Base-by-base conservation (phyloP, 75 land plant species). In the Selaginella tamariscina region DNA sequence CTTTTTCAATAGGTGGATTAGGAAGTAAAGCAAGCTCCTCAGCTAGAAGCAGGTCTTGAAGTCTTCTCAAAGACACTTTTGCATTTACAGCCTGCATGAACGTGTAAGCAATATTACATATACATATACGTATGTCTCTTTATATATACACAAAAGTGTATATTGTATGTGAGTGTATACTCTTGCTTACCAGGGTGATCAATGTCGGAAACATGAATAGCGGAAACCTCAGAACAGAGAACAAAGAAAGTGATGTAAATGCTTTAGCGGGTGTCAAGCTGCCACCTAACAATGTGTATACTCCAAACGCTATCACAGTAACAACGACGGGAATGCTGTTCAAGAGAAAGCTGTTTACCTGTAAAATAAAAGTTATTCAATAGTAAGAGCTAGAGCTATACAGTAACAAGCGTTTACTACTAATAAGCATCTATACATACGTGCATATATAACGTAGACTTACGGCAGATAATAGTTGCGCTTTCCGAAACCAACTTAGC, bases 171-270 rank as follows among this genome's bases (percentile, higher is more conserved):
- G 55, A 39, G 18, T 32, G 2, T 69, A 24, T 11, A 32, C 1
- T 65, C 22, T 2, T 71, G 9, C 27, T 18, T 64, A 89, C 95
- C 95, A 85, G 92, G 15, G 91, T 93, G 22, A 93, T 83, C 63
- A 93, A 74, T 65, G 96, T 83, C 15, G 98, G 98, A 30, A 93
- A 78, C 98, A 87, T 86, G 74, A 79, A 80, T 31, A 93, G 78
- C 18, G 98, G 96, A 65, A 84, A 89, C 18, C 98, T 81, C 39
- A 93, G 73, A 31, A 93, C 91, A 11, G 91, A 83, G 85, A 93
- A 93, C n/a, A 93, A 78, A 32, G 98, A 86, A 65, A 93, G 84
- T 2, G 98, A 87, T 15, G 98, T 89, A 70, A 93, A 93, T 44
- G 98, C 98, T 65, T 88, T 84, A 39, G 98, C 81, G 26, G 98